Conservation (phyloP, 2,329 filamentous ascomycete species). For the Cytospora schulzeri region DNA sequence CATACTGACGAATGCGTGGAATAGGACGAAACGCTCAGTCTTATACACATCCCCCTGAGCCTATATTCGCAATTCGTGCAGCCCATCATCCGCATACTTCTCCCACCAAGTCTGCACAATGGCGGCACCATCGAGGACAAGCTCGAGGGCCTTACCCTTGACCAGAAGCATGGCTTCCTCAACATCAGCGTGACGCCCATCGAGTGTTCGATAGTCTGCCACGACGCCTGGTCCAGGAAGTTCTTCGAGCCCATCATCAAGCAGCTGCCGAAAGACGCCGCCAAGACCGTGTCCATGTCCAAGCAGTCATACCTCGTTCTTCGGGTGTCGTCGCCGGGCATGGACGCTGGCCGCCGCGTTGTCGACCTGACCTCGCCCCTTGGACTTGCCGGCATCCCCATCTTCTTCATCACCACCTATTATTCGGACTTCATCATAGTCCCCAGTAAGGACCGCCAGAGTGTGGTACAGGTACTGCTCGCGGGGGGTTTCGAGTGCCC, state of each 20-base stretch:
- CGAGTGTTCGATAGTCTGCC: conserved; percentile 91
- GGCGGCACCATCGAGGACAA: conserved; percentile 42
- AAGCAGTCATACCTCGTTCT: conserved; percentile 85
- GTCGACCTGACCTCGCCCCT: conserved; percentile 89
- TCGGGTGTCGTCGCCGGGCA: conserved; percentile 84
- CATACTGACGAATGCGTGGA: conserved; percentile 36
- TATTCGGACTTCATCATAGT: conserved; percentile 97
- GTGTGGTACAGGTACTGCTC: conserved; percentile 76
- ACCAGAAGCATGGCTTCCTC: conserved; percentile 75
- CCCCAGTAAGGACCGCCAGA: conserved; percentile 70
- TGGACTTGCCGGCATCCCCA: conserved; percentile 88
- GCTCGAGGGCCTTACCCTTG: conserved; percentile 51
- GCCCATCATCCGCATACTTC: conserved; percentile 81
- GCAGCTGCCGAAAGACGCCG: conserved; percentile 57
- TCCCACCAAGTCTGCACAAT: conserved; percentile 60
- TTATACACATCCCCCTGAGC: conserved; percentile 86
- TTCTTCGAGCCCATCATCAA: conserved; percentile 75
- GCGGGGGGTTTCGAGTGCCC: conserved; percentile 84
- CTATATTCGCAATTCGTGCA: conserved; percentile 80
- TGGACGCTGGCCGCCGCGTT: conserved; percentile 89
- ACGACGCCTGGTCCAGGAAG: conserved; percentile 69
- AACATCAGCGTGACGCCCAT: conserved; percentile 92
- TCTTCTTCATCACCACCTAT: conserved; percentile 98
- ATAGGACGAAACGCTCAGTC: conserved; percentile 82
- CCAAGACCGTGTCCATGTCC: conserved; percentile 69